These are phyloP conservation scores for Zygoascus hellenicus DNA, from an alignment of 1,139 yeast genomes.

Conservation along the genomic window DNA sequence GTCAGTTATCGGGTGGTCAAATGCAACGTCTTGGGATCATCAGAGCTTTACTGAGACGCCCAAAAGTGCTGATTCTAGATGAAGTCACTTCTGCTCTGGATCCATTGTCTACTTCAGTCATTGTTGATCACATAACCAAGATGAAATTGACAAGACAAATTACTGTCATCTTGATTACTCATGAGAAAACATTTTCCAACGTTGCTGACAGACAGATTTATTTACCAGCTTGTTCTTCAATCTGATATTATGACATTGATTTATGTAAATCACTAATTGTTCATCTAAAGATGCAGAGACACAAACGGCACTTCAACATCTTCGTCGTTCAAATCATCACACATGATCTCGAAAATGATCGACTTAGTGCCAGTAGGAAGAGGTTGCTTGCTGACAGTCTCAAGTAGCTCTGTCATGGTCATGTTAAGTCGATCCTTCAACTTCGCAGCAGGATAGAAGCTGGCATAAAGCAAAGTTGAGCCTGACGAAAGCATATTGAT, in stretches of 20 bases:
- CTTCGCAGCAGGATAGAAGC: slow-evolving; percentile 90
- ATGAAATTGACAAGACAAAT: slow-evolving; percentile 49
- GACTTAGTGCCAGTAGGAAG: slow-evolving; percentile 69
- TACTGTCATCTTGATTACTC: slow-evolving; percentile 84
- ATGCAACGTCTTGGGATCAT: slow-evolving; percentile 85
- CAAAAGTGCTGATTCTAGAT: slow-evolving; percentile 56
- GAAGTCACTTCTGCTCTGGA: slow-evolving; percentile 76
- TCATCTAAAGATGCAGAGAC: slow-evolving; percentile 28
- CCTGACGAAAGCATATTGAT: slow-evolving; percentile 91
- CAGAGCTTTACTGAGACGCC: slow-evolving; percentile 59
- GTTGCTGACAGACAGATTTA: slow-evolving; percentile 33
- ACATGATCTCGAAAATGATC: slow-evolving; percentile 81
- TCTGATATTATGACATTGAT: not conserved
- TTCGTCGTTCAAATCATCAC: slow-evolving; percentile 88
- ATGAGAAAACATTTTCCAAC: slow-evolving; percentile 67
- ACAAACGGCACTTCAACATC: slow-evolving; percentile 94
- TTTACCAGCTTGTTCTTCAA: slow-evolving; percentile 11
- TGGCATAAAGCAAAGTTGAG: slow-evolving; percentile 82
- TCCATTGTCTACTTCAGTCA: slow-evolving; percentile 45
- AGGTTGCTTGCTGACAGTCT: slow-evolving; percentile 77
- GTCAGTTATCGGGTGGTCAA: slow-evolving; percentile 70
- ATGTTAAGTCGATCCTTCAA: slow-evolving; percentile 66
- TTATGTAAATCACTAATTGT: not conserved
- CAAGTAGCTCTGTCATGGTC: slow-evolving; percentile 69
- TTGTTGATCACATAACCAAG: slow-evolving; percentile 37